These are phyloP conservation scores for Fusarium sp. DNA, from an alignment of 2,329 filamentous ascomycete genomes.

Conservation along the genomic window DNA sequence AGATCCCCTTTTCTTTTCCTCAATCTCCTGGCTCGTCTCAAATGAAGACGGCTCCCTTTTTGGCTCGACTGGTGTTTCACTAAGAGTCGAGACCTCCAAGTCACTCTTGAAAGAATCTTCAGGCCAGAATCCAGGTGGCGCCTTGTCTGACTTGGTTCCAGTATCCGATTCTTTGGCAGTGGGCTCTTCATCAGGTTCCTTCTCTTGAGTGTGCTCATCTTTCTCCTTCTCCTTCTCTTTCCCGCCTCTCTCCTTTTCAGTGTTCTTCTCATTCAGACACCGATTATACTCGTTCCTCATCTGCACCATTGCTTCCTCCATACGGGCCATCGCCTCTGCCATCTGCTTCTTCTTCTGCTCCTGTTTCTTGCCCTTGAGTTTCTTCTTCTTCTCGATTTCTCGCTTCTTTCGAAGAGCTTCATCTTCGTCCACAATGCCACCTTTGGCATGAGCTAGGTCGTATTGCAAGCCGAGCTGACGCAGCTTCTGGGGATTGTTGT, in stretches of 20 bases:
- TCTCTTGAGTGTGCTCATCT: slow-evolving; percentile 9
- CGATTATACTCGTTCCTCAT: slow-evolving; percentile 44
- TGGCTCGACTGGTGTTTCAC: slow-evolving; percentile 9
- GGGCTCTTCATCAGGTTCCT: slow-evolving; percentile 20
- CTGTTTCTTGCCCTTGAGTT: slow-evolving; percentile 45
- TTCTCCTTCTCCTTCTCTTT: slow-evolving; percentile 14
- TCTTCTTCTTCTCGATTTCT: slow-evolving; percentile 47
- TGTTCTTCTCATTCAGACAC: slow-evolving; percentile 34
- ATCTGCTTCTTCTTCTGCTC: slow-evolving; percentile 44
- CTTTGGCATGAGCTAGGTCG: slow-evolving; percentile 72
- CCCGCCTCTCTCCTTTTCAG: slow-evolving; percentile 22
- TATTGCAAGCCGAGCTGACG: slow-evolving; percentile 70
- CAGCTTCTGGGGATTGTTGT: slow-evolving; percentile 72
- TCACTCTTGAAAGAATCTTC: slow-evolving; percentile 43
- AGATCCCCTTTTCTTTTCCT: slow-evolving; percentile 25
- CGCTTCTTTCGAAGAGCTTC: slow-evolving; percentile 50
- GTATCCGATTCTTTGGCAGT: slow-evolving; percentile 18
- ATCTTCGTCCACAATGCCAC: slow-evolving; percentile 66
- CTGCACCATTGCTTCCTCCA: slow-evolving; percentile 46
- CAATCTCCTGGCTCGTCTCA: slow-evolving; percentile 15
- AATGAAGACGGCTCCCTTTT: slow-evolving; percentile 11
- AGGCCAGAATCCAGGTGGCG: slow-evolving; percentile 37
- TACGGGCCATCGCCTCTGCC: slow-evolving; percentile 45
- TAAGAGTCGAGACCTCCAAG: slow-evolving; percentile 20
- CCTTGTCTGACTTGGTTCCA: slow-evolving; percentile 21